A percentile compares a stretch with the other conserved stretches of the same genome.
Conservation (phyloP, 148 eudicot species). For the Rhododendron griersonianum region DNA sequence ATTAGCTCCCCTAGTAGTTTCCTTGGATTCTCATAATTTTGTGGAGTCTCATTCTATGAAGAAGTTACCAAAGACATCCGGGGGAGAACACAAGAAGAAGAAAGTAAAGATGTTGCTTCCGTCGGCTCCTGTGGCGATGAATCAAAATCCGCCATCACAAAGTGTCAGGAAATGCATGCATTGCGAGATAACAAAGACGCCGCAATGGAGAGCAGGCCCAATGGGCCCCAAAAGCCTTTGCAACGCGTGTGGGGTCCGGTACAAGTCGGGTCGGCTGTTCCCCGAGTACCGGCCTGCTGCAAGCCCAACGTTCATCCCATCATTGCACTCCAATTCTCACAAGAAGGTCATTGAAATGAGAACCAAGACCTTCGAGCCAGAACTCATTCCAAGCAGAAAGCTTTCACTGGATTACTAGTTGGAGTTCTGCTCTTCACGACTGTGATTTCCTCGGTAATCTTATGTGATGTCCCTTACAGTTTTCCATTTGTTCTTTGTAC, state of each 20-base stretch:
- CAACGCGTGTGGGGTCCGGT: conserved; percentile 95
- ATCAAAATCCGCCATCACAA: conserved; percentile 23
- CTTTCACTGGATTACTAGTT: conserved; percentile 18
- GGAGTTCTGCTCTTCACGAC: conserved; percentile 18
- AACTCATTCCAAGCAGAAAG: background rate
- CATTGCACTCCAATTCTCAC: conserved; percentile 89
- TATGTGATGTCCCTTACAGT: background rate
- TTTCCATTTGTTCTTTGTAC: conserved; percentile 26
- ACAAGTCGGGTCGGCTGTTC: conserved; percentile 84
- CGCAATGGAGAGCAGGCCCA: conserved; percentile 97
- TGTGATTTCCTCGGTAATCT: conserved; percentile 15
- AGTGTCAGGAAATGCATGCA: conserved; percentile 80
- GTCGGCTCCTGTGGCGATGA: conserved; percentile 16
- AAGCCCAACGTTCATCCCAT: conserved; percentile 79
- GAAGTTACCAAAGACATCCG: conserved; percentile 6
- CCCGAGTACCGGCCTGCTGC: conserved; percentile 98
- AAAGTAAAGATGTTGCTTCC: conserved; percentile 49
- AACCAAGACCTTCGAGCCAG: conserved; percentile 14
- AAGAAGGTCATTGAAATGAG: conserved; percentile 96
- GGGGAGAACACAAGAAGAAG: conserved; percentile 41
- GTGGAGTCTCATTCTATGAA: conserved; percentile 28
- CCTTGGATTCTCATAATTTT: conserved; percentile 29
- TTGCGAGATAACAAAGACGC: conserved; percentile 92
- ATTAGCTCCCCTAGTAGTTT: conserved; percentile 2
- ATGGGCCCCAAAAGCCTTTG: conserved; percentile 92